Evolutionary conservation across 2,329 filamentous ascomycete species (phyloP).

Genomic region (Clarireedia monteithiana): DNA sequence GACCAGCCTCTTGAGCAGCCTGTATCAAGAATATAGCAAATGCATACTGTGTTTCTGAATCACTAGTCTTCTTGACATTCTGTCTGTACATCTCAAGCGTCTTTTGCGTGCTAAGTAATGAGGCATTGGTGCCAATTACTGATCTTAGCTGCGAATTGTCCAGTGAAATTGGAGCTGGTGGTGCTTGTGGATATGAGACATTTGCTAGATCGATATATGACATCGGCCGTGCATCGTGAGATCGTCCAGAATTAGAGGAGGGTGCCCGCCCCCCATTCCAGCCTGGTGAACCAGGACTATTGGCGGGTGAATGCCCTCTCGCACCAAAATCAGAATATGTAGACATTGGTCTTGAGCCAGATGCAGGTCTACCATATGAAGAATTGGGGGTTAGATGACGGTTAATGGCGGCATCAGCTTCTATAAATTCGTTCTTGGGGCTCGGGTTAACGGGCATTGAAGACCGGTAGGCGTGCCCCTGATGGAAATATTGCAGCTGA

Average conservation of each 20-base stretch:
- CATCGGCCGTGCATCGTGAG: conserved; percentile 25
- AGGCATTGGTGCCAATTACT: conserved; percentile 81
- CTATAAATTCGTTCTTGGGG: conserved; percentile 27
- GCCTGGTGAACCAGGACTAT: conserved; percentile 21
- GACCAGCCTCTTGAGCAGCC: conserved; percentile 70
- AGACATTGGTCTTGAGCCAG: conserved; percentile 62
- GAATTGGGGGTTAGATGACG: conserved; percentile 56
- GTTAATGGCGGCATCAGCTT: conserved; percentile 44
- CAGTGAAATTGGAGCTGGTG: conserved; percentile 37
- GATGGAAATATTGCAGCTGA: conserved; percentile 53
- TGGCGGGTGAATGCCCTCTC: conserved; percentile 52
- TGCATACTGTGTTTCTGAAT: conserved; percentile 85
- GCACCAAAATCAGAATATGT: conserved; percentile 65
- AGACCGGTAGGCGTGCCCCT: conserved; percentile 33
- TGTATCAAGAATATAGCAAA: conserved; percentile 94
- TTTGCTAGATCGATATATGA: conserved; percentile 48
- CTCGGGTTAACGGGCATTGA: conserved; percentile 14
- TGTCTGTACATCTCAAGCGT: conserved; percentile 96
- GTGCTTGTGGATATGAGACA: conserved; percentile 31
- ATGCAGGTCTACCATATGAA: conserved; percentile 35
- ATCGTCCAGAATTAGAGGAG: conserved; percentile 26
- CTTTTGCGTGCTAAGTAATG: conserved; percentile 81
- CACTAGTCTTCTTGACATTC: conserved; percentile 95
- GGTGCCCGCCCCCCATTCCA: conserved; percentile 22
- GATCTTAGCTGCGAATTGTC: conserved; percentile 76